These are phyloP conservation scores for Colletotrichum sp. DNA, from an alignment of 2,329 filamentous ascomycete species.

Conservation along the genomic window DNA sequence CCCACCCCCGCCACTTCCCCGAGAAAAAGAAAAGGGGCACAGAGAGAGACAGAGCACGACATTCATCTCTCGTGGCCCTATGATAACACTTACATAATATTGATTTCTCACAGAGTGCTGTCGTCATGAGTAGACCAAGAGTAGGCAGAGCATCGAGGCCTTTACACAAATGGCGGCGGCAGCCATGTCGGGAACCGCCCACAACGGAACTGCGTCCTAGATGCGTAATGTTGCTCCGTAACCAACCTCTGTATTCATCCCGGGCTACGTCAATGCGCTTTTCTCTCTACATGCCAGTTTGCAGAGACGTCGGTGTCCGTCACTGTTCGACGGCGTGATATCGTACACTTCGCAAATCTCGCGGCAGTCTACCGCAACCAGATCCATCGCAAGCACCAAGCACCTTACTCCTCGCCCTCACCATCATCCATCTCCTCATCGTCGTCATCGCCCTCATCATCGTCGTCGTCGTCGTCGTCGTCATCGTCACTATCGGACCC, in stretches of 20 bases:
- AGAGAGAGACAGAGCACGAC: not conserved
- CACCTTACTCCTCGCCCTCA: not conserved
- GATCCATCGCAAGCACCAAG: not conserved
- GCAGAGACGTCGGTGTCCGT: not conserved
- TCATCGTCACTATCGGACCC: conserved; percentile 57
- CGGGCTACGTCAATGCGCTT: not conserved
- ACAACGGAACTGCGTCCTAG: not conserved
- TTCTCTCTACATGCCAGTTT: not conserved
- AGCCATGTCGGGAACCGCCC: rapidly evolving
- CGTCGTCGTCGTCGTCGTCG: conserved; percentile 45
- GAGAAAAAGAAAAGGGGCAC: not conserved
- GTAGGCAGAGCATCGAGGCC: rapidly evolving
- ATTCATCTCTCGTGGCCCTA: not conserved
- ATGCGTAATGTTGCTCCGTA: not conserved
- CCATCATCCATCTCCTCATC: conserved; percentile 15
- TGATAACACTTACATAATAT: not conserved
- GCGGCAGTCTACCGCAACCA: not conserved
- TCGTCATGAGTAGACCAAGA: rapidly evolving
- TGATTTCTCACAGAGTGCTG: rapidly evolving
- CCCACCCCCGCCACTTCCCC: not conserved
- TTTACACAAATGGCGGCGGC: not conserved
- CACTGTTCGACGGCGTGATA: not conserved
- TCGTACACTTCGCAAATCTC: not conserved
- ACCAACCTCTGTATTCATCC: not conserved
- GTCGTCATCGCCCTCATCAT: conserved; percentile 40